Evolutionary conservation across 805 yeast species (phyloP).

Genomic region (Pichia occidentalis): DNA sequence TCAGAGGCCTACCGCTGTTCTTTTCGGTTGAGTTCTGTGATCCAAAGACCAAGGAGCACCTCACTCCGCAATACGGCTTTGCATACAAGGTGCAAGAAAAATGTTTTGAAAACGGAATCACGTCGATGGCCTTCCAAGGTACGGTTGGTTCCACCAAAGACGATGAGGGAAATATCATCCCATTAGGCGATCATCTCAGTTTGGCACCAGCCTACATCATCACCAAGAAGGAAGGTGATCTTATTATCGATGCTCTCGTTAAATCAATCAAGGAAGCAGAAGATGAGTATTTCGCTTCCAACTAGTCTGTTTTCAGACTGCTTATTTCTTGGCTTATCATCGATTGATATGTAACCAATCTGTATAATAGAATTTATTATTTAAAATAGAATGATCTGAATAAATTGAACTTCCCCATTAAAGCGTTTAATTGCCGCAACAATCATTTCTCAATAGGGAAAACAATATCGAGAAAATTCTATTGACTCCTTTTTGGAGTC

Average conservation of each 20-base stretch:
- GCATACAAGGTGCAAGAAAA: conserved; percentile 30
- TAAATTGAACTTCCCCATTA: too few species aligned
- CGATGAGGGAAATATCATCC: conserved; percentile 21
- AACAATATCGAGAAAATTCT: too few species aligned
- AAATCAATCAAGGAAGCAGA: conserved; percentile 18
- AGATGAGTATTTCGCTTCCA: conserved; percentile 14
- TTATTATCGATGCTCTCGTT: conserved; percentile 29
- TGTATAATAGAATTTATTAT: too few species aligned
- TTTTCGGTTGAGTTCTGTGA: conserved; percentile 47
- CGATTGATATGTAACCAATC: too few species aligned
- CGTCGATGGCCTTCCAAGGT: conserved; percentile 36
- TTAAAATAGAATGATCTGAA: too few species aligned
- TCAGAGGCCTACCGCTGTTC: conserved; percentile 51
- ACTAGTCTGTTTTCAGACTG: too few species aligned
- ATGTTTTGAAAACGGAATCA: conserved; percentile 36
- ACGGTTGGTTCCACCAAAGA: conserved; percentile 35
- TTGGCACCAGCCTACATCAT: conserved; percentile 42
- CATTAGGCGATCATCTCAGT: conserved; percentile 27
- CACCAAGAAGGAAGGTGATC: conserved; percentile 34
- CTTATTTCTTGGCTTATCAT: too few species aligned
- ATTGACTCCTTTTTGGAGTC: too few species aligned
- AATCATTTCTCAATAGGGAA: too few species aligned
- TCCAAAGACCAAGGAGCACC: conserved; percentile 40
- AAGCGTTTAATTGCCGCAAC: too few species aligned
- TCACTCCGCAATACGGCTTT: conserved; percentile 28